Base-by-base conservation (phyloP, 805 yeast species). In the Huiozyma naganishii region DNA sequence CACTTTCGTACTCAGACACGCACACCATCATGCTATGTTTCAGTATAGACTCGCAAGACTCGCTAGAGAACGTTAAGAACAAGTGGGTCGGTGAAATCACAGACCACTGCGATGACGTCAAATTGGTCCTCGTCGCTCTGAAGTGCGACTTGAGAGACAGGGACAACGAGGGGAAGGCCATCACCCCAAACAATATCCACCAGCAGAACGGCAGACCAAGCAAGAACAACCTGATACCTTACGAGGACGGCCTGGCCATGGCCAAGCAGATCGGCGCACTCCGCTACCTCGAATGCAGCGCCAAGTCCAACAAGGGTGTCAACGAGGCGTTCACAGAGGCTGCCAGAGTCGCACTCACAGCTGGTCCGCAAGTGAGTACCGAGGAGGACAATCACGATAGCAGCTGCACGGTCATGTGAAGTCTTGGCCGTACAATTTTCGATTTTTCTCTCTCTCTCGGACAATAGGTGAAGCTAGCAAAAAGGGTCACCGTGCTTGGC, bases 291-390 rank as follows among this genome's bases (percentile, higher is more conserved):
- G 98, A 92, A 65, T 92, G 98, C 67, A 85, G 95, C 28, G 97
- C 98, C 6, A 92, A 89, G 71, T 80, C 83, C 62, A 90, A 89
- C 65, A 77, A 95, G 58, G 98, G 98, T 52, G 98, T 92, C n/a
- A 92, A 94, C 59, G 98, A 92, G 68, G 97, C 97, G 7, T 92
- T 92, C 62, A 88, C 97, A 0, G 98, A 92, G 67, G 98, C 97
- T 37, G 96, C 97, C 6, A 80, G 98, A 62, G 89, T 95, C 58
- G 97, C 97, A 2, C 72, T 90, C 52, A 81, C 84, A 49, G 95
- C 95, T 10, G 85, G 78, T 58, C 84, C 95, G 41, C 85, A 80
- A 66, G 90, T 89, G 43, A 78, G 77, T 41, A 74, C 71, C 9
- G 13, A 70, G 43, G 57, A 59, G 7, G 62, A 58, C n/a, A 62